phyloP scores from a whole-genome alignment of 2,329 filamentous ascomycete genomes.

The Exophiala phaeomuriformis region DNA sequence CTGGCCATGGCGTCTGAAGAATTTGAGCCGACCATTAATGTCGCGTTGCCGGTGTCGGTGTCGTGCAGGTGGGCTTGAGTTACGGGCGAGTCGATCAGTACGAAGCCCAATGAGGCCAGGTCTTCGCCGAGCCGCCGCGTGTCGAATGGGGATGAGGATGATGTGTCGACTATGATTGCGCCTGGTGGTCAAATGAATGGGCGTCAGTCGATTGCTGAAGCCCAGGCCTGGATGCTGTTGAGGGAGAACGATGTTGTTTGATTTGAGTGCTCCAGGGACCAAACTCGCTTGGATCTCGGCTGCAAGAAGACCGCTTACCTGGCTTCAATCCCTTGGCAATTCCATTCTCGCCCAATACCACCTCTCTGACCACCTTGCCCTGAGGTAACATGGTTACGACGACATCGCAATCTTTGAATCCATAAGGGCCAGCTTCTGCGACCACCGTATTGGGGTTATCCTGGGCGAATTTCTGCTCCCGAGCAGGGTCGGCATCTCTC shows the following conservation, averaged over 20 bases:
- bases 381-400: conserved; percentile 34
- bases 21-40: conserved; percentile 23
- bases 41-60: conserved; percentile 23
- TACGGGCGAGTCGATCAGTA: conserved; percentile 21
- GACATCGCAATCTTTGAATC: conserved; percentile 31
- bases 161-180: conserved; percentile 23
- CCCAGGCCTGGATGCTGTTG: too few relatives aligned
- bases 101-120: conserved; percentile 10
- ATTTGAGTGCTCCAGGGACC: too few relatives aligned
- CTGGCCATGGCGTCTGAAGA: conserved; percentile 15
- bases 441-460: conserved; percentile 59
- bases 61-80: conserved; percentile 23
- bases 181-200: background rate
- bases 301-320: conserved; percentile 20
- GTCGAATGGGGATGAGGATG: conserved; percentile 24
- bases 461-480: conserved; percentile 66
- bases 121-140: conserved; percentile 19
- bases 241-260: too few relatives aligned
- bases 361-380: conserved; percentile 32
- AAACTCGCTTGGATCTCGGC: background rate
- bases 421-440: conserved; percentile 24
- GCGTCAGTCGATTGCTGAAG: background rate
- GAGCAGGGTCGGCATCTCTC: conserved; percentile 41
- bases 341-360: conserved; percentile 27
- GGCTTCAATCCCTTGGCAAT: conserved; percentile 29